Evolutionary conservation across 805 yeast species (phyloP), one percentile per base, ranked within the genome.

Genomic region (Dipodascus albidus): DNA sequence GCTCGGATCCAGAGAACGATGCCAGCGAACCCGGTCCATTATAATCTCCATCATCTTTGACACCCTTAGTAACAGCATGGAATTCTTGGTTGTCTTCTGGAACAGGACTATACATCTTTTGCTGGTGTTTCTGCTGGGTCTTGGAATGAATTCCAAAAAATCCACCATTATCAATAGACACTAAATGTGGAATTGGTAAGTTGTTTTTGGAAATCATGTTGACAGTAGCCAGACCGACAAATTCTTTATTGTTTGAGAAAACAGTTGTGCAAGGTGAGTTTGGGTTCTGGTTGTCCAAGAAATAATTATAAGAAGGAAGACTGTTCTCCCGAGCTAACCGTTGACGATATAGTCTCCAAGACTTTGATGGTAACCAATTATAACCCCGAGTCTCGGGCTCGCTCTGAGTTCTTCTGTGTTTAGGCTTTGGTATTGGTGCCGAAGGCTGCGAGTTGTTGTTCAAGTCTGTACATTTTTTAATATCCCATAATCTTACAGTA

Each of bases 401-500:
- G 20, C 31, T 22, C 17, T 17, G 33, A 17, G 49, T 27, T 11
- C 48, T 19, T 19, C 35, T 23, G 15, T 22, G 47, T 23, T 15
- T 38, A 19, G 35, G 22, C 19, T 19, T 47, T 24, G 50, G 9
- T n/a, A 41, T 20, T 2, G 52, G 6, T 3, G 54, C 33, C 15
- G 55, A 41, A 8, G 41, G n/a, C 31, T 21, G n/a, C 15, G 51
- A 20, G 15, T 4, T 33, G 24, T 23, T 47, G 52, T n/a, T 14
- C 31, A 17, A 23, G 31, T 57, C 53, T 52, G 31, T 47, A 50
- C 54, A 51, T n/a, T 54, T 51, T 21, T 55, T 53, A 17, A 79
- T 67, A 64, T 80, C 79, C 90, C 90, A 84, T 55, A 80, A 80
- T 9, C 82, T 71, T n/a, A 85, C 75, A 52, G 74, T 77, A 2